Conservation (phyloP, 495 filamentous ascomycete species). For the Melanomma pulvis-pyrius region DNA sequence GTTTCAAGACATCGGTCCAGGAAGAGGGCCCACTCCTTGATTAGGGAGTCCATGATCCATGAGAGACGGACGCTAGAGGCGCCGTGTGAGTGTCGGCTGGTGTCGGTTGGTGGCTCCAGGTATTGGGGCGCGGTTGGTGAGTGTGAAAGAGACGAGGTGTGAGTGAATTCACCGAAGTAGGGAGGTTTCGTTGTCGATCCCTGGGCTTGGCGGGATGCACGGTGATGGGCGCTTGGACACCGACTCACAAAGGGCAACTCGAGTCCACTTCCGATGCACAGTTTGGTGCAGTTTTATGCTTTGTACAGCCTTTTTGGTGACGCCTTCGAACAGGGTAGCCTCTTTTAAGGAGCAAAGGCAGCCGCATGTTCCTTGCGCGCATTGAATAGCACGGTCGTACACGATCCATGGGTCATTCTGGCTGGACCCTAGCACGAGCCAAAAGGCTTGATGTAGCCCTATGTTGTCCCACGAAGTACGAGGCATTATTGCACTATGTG, state of each 20-base stretch:
- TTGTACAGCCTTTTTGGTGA: too few species aligned
- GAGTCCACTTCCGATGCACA: too few species aligned
- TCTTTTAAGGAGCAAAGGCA: too few species aligned
- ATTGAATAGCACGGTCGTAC: background rate
- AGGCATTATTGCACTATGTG: background rate
- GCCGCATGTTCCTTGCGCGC: too few species aligned
- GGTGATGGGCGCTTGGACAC: background rate
- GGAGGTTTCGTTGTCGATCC: slow-evolving; percentile 11
- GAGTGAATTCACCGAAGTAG: background rate
- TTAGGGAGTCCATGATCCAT: slow-evolving; percentile 31
- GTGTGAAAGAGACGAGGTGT: background rate
- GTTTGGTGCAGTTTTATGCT: too few species aligned
- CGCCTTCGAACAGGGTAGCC: too few species aligned
- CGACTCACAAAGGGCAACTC: background rate
- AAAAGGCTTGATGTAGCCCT: background rate
- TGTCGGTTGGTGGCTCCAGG: slow-evolving; percentile 3
- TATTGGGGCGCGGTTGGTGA: slow-evolving; percentile 32
- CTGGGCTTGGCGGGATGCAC: background rate
- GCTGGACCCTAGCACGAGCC: background rate
- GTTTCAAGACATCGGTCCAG: slow-evolving; percentile 49
- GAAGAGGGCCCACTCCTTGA: slow-evolving; percentile 54
- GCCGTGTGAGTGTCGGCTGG: slow-evolving; percentile 12
- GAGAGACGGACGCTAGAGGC: slow-evolving; percentile 13
- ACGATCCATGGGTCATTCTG: background rate
- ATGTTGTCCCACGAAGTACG: background rate